These are phyloP conservation scores for Paratinospora sagittata DNA, from an alignment of 164 flowering plant genomes.

Conservation along the genomic window DNA sequence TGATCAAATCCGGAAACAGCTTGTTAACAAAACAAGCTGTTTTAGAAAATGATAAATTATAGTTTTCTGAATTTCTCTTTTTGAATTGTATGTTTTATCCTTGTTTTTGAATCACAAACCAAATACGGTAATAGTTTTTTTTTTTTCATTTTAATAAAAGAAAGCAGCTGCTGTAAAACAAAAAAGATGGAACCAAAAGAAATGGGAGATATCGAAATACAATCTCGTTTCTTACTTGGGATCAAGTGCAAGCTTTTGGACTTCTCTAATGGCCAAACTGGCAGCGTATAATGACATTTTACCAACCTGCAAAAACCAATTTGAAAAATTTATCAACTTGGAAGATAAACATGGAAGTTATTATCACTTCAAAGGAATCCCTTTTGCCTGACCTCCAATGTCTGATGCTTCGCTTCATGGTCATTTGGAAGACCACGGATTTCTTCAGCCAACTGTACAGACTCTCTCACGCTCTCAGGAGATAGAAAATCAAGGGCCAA, in stretches of 20 bases:
- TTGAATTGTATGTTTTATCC: too few relatives aligned
- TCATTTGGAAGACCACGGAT: constrained; percentile 81
- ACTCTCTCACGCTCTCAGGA: constrained; percentile 80
- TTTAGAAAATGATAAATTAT: too few relatives aligned
- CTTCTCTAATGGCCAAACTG: constrained; percentile 89
- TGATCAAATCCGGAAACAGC: too few relatives aligned
- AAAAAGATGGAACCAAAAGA: background rate
- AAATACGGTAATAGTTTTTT: too few relatives aligned
- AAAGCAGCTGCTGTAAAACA: background rate
- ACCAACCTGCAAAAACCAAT: constrained; percentile 58
- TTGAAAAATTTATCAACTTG: background rate
- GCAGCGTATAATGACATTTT: constrained; percentile 92
- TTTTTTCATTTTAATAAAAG: too few relatives aligned
- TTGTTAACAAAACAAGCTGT: too few relatives aligned
- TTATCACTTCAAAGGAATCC: constrained; percentile 5
- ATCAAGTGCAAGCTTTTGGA: constrained; percentile 86
- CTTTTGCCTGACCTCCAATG: constrained; percentile 58
- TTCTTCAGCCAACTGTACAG: constrained; percentile 66
- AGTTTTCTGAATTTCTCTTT: too few relatives aligned
- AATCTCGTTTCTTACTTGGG: constrained; percentile 52
- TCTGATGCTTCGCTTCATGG: constrained; percentile 75
- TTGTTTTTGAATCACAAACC: background rate
- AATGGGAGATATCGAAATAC: background rate
- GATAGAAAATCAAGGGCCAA: constrained; percentile 81
- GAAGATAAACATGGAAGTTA: constrained; percentile 4